These are phyloP conservation scores for Penicillium capsulatum DNA, from an alignment of 2,329 filamentous ascomycete species.

Conservation along the genomic window DNA sequence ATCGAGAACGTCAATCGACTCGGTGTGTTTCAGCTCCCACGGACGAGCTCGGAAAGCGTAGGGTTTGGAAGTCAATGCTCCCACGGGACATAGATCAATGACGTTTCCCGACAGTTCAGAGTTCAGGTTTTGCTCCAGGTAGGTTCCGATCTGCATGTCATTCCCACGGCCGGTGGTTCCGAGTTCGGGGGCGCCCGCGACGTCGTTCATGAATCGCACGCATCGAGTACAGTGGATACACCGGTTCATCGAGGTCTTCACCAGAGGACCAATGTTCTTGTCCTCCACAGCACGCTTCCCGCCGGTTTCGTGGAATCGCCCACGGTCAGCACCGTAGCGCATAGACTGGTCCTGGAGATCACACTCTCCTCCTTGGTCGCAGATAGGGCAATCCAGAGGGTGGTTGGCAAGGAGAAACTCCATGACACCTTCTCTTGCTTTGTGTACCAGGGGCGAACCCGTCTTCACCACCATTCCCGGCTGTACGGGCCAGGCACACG, in stretches of 20 bases:
- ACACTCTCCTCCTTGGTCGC: conserved; percentile 98
- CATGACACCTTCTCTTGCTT: conserved; percentile 98
- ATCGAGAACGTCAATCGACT: conserved; percentile 92
- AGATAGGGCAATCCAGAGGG: conserved; percentile 92
- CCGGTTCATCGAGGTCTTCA: conserved; percentile 99
- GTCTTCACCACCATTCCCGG: conserved; percentile 99
- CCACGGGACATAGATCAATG: conserved; percentile 96
- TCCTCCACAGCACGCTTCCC: conserved; percentile 98
- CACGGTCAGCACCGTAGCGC: conserved; percentile 93
- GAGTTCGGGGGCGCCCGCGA: conserved; percentile 92
- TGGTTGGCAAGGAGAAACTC: conserved; percentile 97
- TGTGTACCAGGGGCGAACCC: conserved; percentile 91
- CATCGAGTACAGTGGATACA: conserved; percentile 99
- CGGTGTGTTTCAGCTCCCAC: conserved; percentile 95
- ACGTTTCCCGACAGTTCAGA: conserved; percentile 95
- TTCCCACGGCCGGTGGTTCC: conserved; percentile 94
- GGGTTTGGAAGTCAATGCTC: conserved; percentile 92
- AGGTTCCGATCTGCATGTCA: conserved; percentile 96
- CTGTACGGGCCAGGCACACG: conserved; percentile 97
- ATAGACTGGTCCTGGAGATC: conserved; percentile 99
- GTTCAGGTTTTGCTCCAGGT: conserved; percentile 89
- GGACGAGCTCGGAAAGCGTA: conserved; percentile 95
- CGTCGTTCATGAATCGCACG: conserved; percentile 94
- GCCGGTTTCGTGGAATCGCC: conserved; percentile 90
- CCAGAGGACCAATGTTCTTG: conserved; percentile 96